Evolutionary conservation across 2,329 filamentous ascomycete genomes (phyloP).

Genomic region (Colletotrichum graminicola): DNA sequence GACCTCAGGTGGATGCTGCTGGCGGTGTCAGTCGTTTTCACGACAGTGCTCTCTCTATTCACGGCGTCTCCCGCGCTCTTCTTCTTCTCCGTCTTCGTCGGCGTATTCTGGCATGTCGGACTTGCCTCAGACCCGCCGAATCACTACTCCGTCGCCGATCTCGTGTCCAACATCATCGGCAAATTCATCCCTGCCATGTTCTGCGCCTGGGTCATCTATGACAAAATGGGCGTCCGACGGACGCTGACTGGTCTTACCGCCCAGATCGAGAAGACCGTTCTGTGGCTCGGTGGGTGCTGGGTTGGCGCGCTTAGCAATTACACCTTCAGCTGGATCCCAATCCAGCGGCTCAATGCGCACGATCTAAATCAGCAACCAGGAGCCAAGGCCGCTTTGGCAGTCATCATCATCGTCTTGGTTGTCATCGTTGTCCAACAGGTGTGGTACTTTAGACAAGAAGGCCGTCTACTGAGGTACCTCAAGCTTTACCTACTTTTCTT

Average conservation of each 20-base stretch:
- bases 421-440: slow-evolving; percentile 80
- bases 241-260: slow-evolving; percentile 80
- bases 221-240: slow-evolving; percentile 81
- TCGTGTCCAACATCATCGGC: slow-evolving; percentile 83
- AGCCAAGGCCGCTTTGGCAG: slow-evolving; percentile 82
- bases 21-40: slow-evolving; percentile 83
- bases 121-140: slow-evolving; percentile 89
- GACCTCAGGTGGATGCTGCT: slow-evolving; percentile 90
- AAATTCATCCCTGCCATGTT: slow-evolving; percentile 90
- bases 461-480: slow-evolving; percentile 81
- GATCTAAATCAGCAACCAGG: slow-evolving; percentile 92
- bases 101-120: slow-evolving; percentile 90
- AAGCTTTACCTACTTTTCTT: slow-evolving; percentile 80
- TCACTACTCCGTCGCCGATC: slow-evolving; percentile 72
- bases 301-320: slow-evolving; percentile 94
- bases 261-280: slow-evolving; percentile 88
- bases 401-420: slow-evolving; percentile 79
- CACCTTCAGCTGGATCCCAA: slow-evolving; percentile 93
- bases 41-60: slow-evolving; percentile 82
- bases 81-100: slow-evolving; percentile 85
- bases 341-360: slow-evolving; percentile 89
- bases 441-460: slow-evolving; percentile 88
- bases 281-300: slow-evolving; percentile 93
- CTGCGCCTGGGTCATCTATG: slow-evolving; percentile 87
- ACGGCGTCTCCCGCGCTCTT: slow-evolving; percentile 83